phyloP scores from a whole-genome alignment of 345 rosid species.

The Populus tremula region DNA sequence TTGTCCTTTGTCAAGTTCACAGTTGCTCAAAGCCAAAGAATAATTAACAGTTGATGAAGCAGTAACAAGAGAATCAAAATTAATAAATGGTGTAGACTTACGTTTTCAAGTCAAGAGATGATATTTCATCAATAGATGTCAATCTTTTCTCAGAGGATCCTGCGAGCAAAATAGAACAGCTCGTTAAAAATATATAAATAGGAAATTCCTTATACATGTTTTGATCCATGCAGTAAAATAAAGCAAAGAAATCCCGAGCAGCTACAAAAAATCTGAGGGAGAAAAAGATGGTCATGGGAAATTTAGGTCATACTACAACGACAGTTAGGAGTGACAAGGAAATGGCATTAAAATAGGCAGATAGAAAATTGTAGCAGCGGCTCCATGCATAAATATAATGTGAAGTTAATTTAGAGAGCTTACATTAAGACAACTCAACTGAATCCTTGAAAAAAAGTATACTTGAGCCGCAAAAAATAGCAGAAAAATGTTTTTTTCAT shows the following conservation, averaged over 20 bases:
- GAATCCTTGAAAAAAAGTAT: neutral
- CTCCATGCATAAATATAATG: too few species aligned
- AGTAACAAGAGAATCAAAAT: neutral
- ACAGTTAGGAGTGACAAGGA: neutral
- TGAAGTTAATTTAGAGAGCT: too few species aligned
- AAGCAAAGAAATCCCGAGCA: conserved; percentile 1
- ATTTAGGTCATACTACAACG: neutral
- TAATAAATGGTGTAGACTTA: conserved; percentile 31
- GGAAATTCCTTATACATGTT: neutral
- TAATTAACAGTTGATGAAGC: neutral
- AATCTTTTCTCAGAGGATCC: conserved; percentile 56
- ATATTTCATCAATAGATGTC: conserved; percentile 57
- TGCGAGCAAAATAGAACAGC: conserved; percentile 31
- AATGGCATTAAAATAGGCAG: neutral
- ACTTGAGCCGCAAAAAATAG: neutral
- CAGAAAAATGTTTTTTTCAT: neutral
- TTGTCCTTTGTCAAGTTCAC: neutral
- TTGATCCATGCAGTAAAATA: neutral
- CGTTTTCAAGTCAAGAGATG: conserved; percentile 73
- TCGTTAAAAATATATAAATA: neutral
- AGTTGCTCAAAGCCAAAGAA: neutral
- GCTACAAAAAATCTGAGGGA: neutral
- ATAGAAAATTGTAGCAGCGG: too few species aligned
- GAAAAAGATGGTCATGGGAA: neutral
- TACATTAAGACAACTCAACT: neutral